phyloP scores from a whole-genome alignment of 495 filamentous ascomycete species.

The Daldinia concentrica region DNA sequence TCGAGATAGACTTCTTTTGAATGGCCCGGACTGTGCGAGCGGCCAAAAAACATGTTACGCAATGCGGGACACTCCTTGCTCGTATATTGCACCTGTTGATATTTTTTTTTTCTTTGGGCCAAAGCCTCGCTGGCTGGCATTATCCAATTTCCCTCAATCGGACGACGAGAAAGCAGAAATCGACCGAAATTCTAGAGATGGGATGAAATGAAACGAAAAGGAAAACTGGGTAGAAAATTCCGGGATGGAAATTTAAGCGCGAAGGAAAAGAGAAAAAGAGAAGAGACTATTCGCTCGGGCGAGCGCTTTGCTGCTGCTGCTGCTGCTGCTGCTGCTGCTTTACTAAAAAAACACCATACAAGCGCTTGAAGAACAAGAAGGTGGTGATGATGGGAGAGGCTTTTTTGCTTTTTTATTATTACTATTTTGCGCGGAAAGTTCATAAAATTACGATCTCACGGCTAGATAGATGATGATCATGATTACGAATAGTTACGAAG shows the following conservation, averaged over 20 bases:
- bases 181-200: slow-evolving; percentile 33
- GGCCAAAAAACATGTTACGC: slow-evolving; percentile 11
- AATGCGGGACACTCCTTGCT: slow-evolving; percentile 13
- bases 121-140: slow-evolving; percentile 24
- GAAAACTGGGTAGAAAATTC: slow-evolving; percentile 27
- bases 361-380: slow-evolving; percentile 1
- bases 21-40: slow-evolving; percentile 25
- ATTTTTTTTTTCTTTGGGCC: slow-evolving; percentile 14
- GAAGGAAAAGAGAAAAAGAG: slow-evolving; percentile 25
- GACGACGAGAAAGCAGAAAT: slow-evolving; percentile 39
- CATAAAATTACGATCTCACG: slow-evolving; percentile 43
- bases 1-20: slow-evolving; percentile 43
- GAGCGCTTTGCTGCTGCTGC: slow-evolving; percentile 9
- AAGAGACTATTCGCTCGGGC: slow-evolving; percentile 33
- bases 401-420: slow-evolving; percentile 11
- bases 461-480: slow-evolving; percentile 41
- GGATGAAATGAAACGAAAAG: slow-evolving; percentile 15
- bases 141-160: slow-evolving; percentile 15
- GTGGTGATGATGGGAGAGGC: slow-evolving; percentile 9
- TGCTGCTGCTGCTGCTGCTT: not conserved
- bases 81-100: not conserved
- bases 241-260: slow-evolving; percentile 13
- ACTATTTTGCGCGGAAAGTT: slow-evolving; percentile 15
- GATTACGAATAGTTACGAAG: slow-evolving; percentile 39
- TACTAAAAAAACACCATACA: not conserved